Percentiles rank a stretch among this genome's conserved stretches.
phyloP scores from a whole-genome alignment of 305 asterid species.

The Andrographis paniculata region DNA sequence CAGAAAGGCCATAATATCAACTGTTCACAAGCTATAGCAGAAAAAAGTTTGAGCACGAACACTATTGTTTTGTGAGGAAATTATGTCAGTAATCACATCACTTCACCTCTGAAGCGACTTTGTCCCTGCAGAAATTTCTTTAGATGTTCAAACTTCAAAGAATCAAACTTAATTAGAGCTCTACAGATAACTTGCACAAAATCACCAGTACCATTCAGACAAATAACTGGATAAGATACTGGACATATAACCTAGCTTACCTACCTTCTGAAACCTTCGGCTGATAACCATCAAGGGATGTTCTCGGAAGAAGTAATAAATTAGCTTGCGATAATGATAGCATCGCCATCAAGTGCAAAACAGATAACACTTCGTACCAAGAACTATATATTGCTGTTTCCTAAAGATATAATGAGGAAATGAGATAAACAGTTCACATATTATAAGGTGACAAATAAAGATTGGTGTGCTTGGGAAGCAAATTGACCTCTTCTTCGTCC shows the following conservation, averaged over 20 bases:
- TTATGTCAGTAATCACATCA: not conserved
- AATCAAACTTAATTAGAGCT: not conserved
- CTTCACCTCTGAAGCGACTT: not conserved
- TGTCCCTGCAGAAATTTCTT: too few species aligned
- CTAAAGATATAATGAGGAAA: constrained; percentile 29
- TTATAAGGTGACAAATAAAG: constrained; percentile 14
- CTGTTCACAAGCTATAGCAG: not conserved
- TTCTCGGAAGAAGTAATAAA: constrained; percentile 86
- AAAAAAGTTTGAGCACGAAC: constrained; percentile 4
- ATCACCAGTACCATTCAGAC: not conserved
- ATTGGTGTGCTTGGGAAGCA: constrained; percentile 15
- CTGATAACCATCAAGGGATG: constrained; percentile 77
- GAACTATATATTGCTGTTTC: constrained; percentile 83
- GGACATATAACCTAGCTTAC: constrained; percentile 9
- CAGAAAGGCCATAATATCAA: not conserved
- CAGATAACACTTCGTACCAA: constrained; percentile 90
- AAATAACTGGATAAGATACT: not conserved
- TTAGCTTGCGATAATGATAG: constrained; percentile 88
- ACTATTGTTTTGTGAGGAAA: not conserved
- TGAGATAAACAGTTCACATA: constrained; percentile 20
- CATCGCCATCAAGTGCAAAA: constrained; percentile 95
- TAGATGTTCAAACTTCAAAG: not conserved
- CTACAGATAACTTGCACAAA: too few species aligned
- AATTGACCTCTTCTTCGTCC: constrained; percentile 87
- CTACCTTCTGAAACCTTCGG: constrained; percentile 97